phyloP scores from a whole-genome alignment of 2,329 filamentous ascomycete genomes.

The Neonectria sp. region DNA sequence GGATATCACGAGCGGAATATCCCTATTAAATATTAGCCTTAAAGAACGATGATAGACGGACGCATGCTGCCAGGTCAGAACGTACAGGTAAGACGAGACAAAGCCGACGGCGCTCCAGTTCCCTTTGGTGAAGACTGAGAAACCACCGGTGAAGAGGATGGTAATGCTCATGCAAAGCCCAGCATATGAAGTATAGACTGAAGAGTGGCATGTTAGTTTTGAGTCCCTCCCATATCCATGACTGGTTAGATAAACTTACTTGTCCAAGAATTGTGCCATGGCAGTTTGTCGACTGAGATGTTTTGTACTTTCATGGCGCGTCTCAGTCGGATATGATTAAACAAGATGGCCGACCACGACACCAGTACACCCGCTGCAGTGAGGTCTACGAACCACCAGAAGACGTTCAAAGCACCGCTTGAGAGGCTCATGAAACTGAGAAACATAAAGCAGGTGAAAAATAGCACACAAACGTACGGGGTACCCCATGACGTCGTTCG shows the following conservation, averaged over 20 bases:
- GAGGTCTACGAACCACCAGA: constrained; percentile 75
- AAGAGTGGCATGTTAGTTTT: constrained; percentile 11
- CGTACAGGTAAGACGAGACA: constrained; percentile 75
- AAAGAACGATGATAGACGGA: not conserved
- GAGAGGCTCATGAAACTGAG: constrained; percentile 72
- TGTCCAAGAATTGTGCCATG: constrained; percentile 76
- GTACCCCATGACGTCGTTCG: constrained; percentile 74
- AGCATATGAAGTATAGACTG: constrained; percentile 73
- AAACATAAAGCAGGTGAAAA: constrained; percentile 69
- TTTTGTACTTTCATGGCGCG: constrained; percentile 69
- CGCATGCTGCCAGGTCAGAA: constrained; percentile 34
- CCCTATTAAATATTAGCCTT: constrained; percentile 55
- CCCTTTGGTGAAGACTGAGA: constrained; percentile 72
- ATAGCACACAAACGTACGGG: constrained; percentile 71
- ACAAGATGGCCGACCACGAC: constrained; percentile 73
- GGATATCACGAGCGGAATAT: constrained; percentile 70
- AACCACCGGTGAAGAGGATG: constrained; percentile 80
- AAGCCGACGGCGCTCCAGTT: constrained; percentile 72
- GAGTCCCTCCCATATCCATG: no score
- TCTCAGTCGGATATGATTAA: constrained; percentile 72
- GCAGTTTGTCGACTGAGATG: constrained; percentile 65
- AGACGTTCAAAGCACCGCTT: constrained; percentile 72
- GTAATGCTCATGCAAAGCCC: constrained; percentile 73
- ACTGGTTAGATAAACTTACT: constrained; percentile 57
- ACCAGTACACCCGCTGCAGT: constrained; percentile 75